phyloP scores from a whole-genome alignment of 768 basidiomycete species.

The Cystofilobasidium capitatum region DNA sequence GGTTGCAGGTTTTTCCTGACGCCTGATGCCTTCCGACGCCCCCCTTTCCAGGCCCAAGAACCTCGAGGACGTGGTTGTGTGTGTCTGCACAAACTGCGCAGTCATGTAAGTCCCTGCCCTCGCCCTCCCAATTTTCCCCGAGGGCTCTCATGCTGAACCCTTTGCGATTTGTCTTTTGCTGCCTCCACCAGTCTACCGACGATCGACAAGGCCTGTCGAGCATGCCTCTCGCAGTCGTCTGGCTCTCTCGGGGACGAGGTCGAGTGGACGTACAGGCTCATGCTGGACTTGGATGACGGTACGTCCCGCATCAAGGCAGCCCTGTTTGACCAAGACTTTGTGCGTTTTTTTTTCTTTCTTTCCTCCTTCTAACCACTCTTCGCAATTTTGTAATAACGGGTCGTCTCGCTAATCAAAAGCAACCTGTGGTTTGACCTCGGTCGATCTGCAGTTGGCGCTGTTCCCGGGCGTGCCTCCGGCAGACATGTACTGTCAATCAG shows the following conservation, averaged over 20 bases:
- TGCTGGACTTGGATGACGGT: constrained; percentile 4
- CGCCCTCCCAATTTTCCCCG: neutral
- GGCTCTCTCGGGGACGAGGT: neutral
- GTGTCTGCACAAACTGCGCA: neutral
- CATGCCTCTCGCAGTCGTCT: neutral
- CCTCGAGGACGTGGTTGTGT: neutral
- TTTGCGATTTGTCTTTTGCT: neutral
- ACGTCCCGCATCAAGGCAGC: neutral
- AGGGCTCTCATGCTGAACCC: neutral
- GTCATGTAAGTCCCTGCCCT: neutral
- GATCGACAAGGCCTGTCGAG: neutral
- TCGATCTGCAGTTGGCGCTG: neutral
- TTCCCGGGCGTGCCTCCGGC: constrained; percentile 1
- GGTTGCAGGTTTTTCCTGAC: neutral
- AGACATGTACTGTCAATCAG: neutral
- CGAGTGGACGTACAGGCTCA: neutral
- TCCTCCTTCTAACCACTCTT: neutral
- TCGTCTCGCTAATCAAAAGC: neutral
- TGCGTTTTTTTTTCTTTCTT: neutral
- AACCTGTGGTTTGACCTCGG: neutral
- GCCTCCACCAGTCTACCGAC: neutral
- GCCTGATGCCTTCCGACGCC: neutral
- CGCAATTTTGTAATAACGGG: neutral
- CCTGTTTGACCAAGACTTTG: constrained; percentile 1
- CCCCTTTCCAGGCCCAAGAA: neutral